Conservation (phyloP, 2,329 filamentous ascomycete species). For the Cordyceps cicadae region DNA sequence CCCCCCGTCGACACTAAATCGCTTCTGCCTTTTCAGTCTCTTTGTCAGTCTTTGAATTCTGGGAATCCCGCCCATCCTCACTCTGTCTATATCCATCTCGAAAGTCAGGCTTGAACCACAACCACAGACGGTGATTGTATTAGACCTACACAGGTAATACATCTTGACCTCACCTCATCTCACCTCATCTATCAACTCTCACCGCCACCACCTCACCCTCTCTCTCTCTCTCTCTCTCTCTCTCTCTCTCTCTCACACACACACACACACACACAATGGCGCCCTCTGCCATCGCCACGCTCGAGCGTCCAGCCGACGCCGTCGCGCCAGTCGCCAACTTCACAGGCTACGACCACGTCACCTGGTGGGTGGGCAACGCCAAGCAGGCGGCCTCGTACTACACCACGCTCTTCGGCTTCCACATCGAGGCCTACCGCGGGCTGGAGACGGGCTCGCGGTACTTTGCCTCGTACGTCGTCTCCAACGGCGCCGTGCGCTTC, state of each 20-base stretch:
- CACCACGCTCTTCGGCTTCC: constrained; percentile 78
- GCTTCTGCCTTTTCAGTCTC: background rate
- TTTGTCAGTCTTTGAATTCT: background rate
- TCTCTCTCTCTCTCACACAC: background rate
- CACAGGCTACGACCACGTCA: constrained; percentile 83
- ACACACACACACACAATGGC: constrained; percentile 37
- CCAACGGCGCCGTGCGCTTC: constrained; percentile 69
- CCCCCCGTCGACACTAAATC: constrained; percentile 2
- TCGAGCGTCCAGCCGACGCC: constrained; percentile 39
- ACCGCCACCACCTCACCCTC: background rate
- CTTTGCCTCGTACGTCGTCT: constrained; percentile 76
- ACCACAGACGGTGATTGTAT: background rate
- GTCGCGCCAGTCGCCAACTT: constrained; percentile 52
- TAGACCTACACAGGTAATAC: background rate
- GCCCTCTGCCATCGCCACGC: constrained; percentile 48
- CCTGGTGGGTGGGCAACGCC: constrained; percentile 95
- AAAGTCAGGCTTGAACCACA: background rate
- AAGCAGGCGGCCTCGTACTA: constrained; percentile 92
- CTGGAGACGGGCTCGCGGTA: constrained; percentile 80
- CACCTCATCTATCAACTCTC: background rate
- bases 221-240: background rate
- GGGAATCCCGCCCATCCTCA: background rate
- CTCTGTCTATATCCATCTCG: background rate
- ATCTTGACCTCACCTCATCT: background rate
- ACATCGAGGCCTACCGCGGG: constrained; percentile 72